Evolutionary conservation across 148 eudicot species (phyloP).

Genomic region (Amaranthus palmeri): DNA sequence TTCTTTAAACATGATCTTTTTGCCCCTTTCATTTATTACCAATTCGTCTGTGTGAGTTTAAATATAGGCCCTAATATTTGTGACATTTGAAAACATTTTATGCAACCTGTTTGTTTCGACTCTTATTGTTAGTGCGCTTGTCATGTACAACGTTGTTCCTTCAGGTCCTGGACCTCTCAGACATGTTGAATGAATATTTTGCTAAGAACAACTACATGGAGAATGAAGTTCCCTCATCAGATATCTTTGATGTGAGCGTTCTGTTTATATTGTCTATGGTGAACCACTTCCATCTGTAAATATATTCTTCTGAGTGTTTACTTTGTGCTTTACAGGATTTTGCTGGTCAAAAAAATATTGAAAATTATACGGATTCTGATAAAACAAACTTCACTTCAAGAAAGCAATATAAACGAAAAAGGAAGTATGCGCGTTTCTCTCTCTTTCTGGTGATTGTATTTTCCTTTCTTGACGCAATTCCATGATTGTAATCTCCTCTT

Average conservation of each 20-base stretch:
- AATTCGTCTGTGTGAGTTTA: too few relatives aligned
- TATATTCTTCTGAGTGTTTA: background rate
- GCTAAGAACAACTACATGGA: conserved; percentile 49
- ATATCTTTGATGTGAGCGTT: conserved; percentile 33
- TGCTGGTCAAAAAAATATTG: conserved; percentile 24
- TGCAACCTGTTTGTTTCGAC: background rate
- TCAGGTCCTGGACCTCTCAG: conserved; percentile 77
- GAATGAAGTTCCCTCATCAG: conserved; percentile 25
- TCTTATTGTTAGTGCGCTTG: background rate
- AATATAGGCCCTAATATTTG: too few relatives aligned
- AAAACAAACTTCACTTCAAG: conserved; percentile 21
- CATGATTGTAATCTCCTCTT: background rate
- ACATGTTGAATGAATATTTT: conserved; percentile 43
- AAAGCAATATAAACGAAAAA: conserved; percentile 41
- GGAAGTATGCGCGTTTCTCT: conserved; percentile 23
- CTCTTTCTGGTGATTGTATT: background rate
- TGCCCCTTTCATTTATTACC: too few relatives aligned
- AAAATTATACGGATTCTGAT: conserved; percentile 24
- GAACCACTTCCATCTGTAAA: background rate
- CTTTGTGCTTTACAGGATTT: conserved; percentile 33
- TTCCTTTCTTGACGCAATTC: background rate
- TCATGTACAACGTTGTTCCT: conserved; percentile 5
- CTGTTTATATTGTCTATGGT: background rate
- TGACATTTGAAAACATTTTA: too few relatives aligned
- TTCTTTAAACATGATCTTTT: too few relatives aligned